Evolutionary conservation across 257 asterid genomes (phyloP).

Genomic region (Forsythia suspensa): DNA sequence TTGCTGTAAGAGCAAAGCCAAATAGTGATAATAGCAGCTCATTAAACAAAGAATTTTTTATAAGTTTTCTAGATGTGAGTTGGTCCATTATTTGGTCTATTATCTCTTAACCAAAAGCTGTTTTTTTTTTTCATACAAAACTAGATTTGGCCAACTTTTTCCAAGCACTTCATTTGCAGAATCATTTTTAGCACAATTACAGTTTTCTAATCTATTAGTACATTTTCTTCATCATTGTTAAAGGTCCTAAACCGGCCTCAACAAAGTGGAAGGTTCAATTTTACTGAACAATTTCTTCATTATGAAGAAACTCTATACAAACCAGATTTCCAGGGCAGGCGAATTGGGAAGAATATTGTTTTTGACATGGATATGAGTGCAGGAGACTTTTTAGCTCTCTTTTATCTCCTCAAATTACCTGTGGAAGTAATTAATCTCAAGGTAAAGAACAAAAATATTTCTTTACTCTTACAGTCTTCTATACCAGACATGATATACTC

Average conservation of each 20-base stretch:
- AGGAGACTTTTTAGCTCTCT: slow-evolving; percentile 86
- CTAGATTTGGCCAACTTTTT: background rate
- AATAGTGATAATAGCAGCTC: slow-evolving; percentile 41
- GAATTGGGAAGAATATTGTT: slow-evolving; percentile 60
- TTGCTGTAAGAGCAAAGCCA: slow-evolving; percentile 79
- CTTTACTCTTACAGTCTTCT: background rate
- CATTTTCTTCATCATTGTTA: slow-evolving; percentile 8
- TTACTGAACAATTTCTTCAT: slow-evolving; percentile 56
- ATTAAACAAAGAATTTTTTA: slow-evolving; percentile 54
- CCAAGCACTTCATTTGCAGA: background rate
- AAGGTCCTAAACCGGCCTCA: slow-evolving; percentile 63
- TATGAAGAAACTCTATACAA: slow-evolving; percentile 48
- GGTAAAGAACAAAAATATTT: slow-evolving; percentile 33
- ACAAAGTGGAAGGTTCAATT: slow-evolving; percentile 66
- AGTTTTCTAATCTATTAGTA: background rate
- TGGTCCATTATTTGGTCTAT: background rate
- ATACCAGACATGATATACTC: background rate
- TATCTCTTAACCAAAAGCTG: background rate
- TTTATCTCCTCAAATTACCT: slow-evolving; percentile 79
- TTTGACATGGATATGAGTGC: slow-evolving; percentile 97
- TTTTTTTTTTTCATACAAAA: background rate
- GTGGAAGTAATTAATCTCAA: slow-evolving; percentile 66
- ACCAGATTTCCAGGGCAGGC: slow-evolving; percentile 52
- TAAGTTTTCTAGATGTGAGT: slow-evolving; percentile 72
- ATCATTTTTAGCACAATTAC: background rate